phyloP scores from a whole-genome alignment of 2,329 filamentous ascomycete genomes.

The Orbilia blumenaviensis region DNA sequence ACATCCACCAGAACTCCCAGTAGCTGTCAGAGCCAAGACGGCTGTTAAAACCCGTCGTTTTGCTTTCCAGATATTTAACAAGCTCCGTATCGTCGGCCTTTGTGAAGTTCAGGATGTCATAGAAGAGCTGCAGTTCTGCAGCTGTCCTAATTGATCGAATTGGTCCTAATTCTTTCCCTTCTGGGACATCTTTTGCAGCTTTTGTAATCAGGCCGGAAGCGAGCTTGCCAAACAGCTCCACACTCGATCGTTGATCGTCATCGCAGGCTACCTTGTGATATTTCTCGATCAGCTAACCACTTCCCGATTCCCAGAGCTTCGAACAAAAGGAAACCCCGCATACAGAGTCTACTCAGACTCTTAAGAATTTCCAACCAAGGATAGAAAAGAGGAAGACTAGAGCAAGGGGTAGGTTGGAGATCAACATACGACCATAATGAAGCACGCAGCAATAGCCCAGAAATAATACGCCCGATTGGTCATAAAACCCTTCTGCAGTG shows the following conservation, averaged over 20 bases:
- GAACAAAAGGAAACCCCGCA: too few species aligned
- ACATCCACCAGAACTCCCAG: conserved; percentile 51
- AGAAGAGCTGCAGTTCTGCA: conserved; percentile 58
- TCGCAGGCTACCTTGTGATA: conserved; percentile 53
- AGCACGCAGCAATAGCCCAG: conserved; percentile 58
- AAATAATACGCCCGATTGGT: conserved; percentile 58
- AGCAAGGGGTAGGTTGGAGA: neutral
- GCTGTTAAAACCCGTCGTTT: conserved; percentile 45
- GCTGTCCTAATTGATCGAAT: conserved; percentile 58
- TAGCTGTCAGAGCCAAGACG: conserved; percentile 40
- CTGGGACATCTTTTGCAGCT: conserved; percentile 57
- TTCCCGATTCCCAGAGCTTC: neutral
- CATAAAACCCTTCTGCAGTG: conserved; percentile 57
- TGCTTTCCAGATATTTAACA: conserved; percentile 38
- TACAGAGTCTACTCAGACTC: too few species aligned
- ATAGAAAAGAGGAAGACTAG: neutral
- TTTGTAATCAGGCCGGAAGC: conserved; percentile 59
- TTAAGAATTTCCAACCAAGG: too few species aligned
- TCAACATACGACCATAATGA: conserved; percentile 57
- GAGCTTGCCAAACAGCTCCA: conserved; percentile 58
- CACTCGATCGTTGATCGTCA: conserved; percentile 53
- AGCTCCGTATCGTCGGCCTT: conserved; percentile 39
- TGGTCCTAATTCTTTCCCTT: conserved; percentile 56
- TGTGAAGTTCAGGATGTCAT: conserved; percentile 54
- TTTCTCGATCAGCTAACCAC: conserved; percentile 48